Evolutionary conservation across 2,329 filamentous ascomycete species (phyloP).

Genomic region (Alternaria tenuissima): DNA sequence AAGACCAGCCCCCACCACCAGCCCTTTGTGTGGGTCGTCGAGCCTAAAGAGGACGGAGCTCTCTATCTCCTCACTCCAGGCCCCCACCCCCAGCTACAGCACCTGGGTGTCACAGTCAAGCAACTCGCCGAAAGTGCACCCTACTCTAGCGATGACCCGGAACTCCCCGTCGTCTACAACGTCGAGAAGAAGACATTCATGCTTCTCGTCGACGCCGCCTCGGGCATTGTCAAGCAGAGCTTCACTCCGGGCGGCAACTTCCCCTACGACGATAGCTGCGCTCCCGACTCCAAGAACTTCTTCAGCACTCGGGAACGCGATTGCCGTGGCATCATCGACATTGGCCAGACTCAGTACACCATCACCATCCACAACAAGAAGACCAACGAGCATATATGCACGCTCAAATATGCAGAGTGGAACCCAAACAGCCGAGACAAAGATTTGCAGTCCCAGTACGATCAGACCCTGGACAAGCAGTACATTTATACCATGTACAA

Average conservation of each 20-base stretch:
- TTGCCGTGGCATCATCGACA: conserved; percentile 79
- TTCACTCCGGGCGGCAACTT: conserved; percentile 79
- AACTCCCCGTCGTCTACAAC: conserved; percentile 80
- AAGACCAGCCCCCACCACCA: conserved; percentile 65
- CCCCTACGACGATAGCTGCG: conserved; percentile 78
- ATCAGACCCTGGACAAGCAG: conserved; percentile 79
- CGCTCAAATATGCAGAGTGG: conserved; percentile 94
- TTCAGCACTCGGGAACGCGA: conserved; percentile 64
- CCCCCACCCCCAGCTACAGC: conserved; percentile 66
- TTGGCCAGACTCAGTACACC: conserved; percentile 89
- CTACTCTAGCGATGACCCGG: conserved; percentile 73
- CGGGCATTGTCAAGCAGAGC: conserved; percentile 80
- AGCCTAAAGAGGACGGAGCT: conserved; percentile 85
- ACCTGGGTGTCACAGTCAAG: conserved; percentile 80
- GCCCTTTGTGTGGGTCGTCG: conserved; percentile 93
- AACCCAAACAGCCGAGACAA: conserved; percentile 88
- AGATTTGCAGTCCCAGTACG: conserved; percentile 86
- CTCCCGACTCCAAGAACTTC: conserved; percentile 63
- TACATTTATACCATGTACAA: conserved; percentile 91
- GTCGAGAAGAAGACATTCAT: conserved; percentile 91
- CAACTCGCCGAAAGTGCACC: conserved; percentile 84
- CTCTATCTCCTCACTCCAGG: conserved; percentile 86
- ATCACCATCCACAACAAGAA: conserved; percentile 82
- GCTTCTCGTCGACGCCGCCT: conserved; percentile 87
- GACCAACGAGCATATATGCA: conserved; percentile 80